Evolutionary conservation across 108 stramenopile species (phyloP).

Genomic region (Cyclotella choctawhatcheeana): DNA sequence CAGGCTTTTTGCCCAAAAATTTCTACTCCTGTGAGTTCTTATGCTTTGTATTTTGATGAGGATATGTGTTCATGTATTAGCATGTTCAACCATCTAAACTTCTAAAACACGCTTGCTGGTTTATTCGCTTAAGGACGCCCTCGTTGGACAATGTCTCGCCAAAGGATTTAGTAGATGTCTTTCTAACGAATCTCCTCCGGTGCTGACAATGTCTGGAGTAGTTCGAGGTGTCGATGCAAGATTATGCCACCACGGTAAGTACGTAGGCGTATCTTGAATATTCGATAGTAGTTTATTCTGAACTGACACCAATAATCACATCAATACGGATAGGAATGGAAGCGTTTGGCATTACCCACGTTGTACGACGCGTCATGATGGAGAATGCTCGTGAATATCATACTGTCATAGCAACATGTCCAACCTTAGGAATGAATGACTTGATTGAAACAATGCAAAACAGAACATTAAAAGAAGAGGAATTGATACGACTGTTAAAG

Average conservation of each 20-base stretch:
- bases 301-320: slow-evolving; percentile 15
- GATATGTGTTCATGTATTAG: no score
- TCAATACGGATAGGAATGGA: slow-evolving; percentile 14
- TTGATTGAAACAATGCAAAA: slow-evolving; percentile 41
- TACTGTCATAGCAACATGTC: slow-evolving; percentile 66
- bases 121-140: no score
- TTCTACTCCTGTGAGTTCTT: slow-evolving; percentile 82
- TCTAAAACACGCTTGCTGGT: no score
- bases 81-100: no score
- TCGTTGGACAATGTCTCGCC: slow-evolving; percentile 73
- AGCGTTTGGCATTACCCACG: slow-evolving; percentile 35
- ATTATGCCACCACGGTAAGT: slow-evolving; percentile 61
- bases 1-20: slow-evolving; percentile 74
- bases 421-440: slow-evolving; percentile 56
- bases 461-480: slow-evolving; percentile 50
- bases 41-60: no score
- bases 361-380: slow-evolving; percentile 47
- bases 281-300: slow-evolving; percentile 48
- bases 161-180: slow-evolving; percentile 74
- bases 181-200: slow-evolving; percentile 62
- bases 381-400: slow-evolving; percentile 78
- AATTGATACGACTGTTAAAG: slow-evolving; percentile 60
- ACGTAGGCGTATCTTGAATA: slow-evolving; percentile 44
- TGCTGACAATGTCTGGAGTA: slow-evolving; percentile 68
- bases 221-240: slow-evolving; percentile 64